Conservation (phyloP, 1,284 basidiomycete genomes). For the Amylostereum chailletii region DNA sequence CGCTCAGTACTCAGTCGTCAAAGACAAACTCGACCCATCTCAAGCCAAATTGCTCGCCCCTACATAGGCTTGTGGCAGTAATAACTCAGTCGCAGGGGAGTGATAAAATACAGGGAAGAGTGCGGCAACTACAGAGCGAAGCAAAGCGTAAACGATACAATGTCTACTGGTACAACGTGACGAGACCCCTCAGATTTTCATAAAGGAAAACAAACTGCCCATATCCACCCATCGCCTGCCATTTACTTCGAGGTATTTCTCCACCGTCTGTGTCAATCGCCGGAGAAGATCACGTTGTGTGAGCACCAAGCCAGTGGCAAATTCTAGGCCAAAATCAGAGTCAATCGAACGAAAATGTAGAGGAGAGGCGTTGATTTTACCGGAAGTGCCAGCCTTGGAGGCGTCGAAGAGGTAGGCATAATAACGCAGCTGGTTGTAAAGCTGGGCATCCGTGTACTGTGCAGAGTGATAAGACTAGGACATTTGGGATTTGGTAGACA, state of each 20-base stretch:
- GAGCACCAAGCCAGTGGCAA: constrained; percentile 39
- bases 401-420: constrained; percentile 72
- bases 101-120: neutral
- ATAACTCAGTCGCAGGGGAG: neutral
- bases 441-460: constrained; percentile 74
- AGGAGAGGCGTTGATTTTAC: constrained; percentile 29
- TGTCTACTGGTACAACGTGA: constrained; percentile 2
- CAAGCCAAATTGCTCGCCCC: too few relatives aligned
- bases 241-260: constrained; percentile 76
- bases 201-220: constrained; percentile 67
- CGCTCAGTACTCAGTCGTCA: too few relatives aligned
- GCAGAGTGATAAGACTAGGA: neutral
- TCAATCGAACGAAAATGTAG: neutral
- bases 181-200: constrained; percentile 37
- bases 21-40: too few relatives aligned
- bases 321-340: constrained; percentile 26
- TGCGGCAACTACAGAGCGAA: neutral
- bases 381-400: constrained; percentile 50
- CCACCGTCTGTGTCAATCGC: constrained; percentile 47
- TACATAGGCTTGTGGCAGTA: too few relatives aligned
- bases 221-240: constrained; percentile 86
- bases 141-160: constrained; percentile 5
- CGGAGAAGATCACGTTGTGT: constrained; percentile 45
- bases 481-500: constrained; percentile 14
- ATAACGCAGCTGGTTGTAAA: constrained; percentile 86